Base-by-base conservation (phyloP, 1,139 yeast genomes). In the Kazachstania sp. region DNA sequence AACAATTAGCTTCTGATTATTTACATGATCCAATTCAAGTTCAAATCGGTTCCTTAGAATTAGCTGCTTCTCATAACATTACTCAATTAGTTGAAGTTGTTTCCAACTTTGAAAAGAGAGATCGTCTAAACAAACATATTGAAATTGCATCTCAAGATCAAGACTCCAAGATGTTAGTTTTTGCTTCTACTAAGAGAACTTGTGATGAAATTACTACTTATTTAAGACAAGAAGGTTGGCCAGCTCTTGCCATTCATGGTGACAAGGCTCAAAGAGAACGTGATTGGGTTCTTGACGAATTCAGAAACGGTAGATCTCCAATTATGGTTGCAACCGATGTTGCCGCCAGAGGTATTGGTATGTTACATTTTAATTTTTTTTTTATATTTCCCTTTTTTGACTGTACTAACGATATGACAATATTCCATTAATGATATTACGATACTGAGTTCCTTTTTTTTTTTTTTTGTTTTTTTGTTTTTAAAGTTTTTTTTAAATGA, bases 311-410 rank as follows among this genome's bases (percentile, higher is more conserved):
- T 59, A 84, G 83, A 68, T 81, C 95, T 49, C 96, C 97, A 56
- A 84, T 92, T 65, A 88, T 92, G 97, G 96, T 90, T 67, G 98
- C 98, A 54, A 92, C 98, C 58, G 98, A 92, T 71, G 98, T 92
- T 69, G 98, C 98, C 53, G 96, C 98, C 58, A 87, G 98, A 79
- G 98, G 98, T 81, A 90, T 92, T 77, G 98, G 96, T 88, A 87
- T 73, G 97, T 86, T 53, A 45, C 47, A 37, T 70, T 70, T n/a
- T n/a, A n/a, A n/a, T n/a, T n/a, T 53, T 54, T 50, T 54, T 50
- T 52, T 45, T 45, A 51, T 52, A 45, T 35, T 28, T 4, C 43
- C 30, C 30, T 32, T 16, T n/a, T n/a, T 44, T 39, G 41, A 38
- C 37, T 45, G 19, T 45, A 19, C 41, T 48, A 42, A 41, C 52